Evolutionary conservation across 208 protist species (phyloP), one percentile per base, ranked within the genome.

Genomic region (Trypanosomatidae sp.): DNA sequence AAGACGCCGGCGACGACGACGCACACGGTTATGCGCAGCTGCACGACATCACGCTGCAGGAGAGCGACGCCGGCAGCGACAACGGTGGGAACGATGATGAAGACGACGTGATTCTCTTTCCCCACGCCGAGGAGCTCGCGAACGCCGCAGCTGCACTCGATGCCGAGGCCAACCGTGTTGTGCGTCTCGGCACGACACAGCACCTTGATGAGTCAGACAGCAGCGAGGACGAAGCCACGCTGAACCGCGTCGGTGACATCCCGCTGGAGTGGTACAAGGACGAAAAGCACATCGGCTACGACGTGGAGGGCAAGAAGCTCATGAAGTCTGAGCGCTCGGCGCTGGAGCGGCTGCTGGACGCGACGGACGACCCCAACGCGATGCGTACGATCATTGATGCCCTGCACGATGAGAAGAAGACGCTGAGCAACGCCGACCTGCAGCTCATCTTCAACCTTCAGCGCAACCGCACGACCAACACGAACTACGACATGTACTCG

Each of bases 261-360:
- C 96, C 96, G 30, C 72, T 98, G 41, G 93, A 96, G 84, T 98
- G 96, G 96, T 98, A 98, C 83, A 93, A 97, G 78, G 96, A 97
- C 56, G 93, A 98, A 70, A 69, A 86, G 22, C 96, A 98, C 80
- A 91, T 94, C 55, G 96, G 96, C 56, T 98, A 98, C 83, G 95
- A 98, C 74, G 73, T 96, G 60, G 89, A 97, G 66, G 96, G 96
- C 15, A 91, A 94, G 52, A 96, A 93, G 71, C 82, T 98, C 5
- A 86, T 97, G 86, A 96, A 96, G 79, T 85, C 83, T 62, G 86
- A 94, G 74, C 83, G 89, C 22, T 91, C 90, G 30, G 94, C 94
- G 4, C 80, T 98, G 62, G 91, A 97, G 72, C 81, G 93, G 52
- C 85, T 98, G 49, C 82, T 98, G n/a, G 91, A 93, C 76, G 92